Evolutionary conservation across 2,329 filamentous ascomycete genomes (phyloP), one percentile per base, ranked within the genome.

Genomic region (Aureobasidium musti): DNA sequence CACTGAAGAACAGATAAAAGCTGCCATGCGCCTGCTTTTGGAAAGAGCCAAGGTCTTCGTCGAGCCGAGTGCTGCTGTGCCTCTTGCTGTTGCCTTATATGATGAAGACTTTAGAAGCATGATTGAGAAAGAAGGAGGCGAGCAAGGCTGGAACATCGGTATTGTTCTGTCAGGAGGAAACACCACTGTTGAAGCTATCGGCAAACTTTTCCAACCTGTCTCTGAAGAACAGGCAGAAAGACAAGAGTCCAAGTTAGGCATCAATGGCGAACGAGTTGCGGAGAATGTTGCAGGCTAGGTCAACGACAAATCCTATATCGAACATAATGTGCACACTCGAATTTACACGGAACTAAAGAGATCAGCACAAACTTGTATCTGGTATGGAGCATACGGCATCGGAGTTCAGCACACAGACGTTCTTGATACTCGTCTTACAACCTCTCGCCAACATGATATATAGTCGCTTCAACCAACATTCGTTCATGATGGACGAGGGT

Each of bases 41-140:
- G 94, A 98, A 84, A 81, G 93, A 67, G 87, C 95, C 83, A 97
- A 98, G 85, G 80, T 96, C 54, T 87, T 97, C 26, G 87, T 97
- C 14, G 94, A 98, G 82, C 94, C 94, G 26, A 93, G 89, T 77
- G 87, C 90, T 0, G 92, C 89, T 2, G 93, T 97, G n/a, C 86
- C 87, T 1, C 77, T 98, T 68, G 95, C 94, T 0, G 90, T 91
- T 8, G 89, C 88, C 63, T 79, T 98, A 71, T 97, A 87, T 70
- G 90, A 97, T 75, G 91, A 96, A 78, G 91, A 92, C 4, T 97
- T 97, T 69, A 81, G 91, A 67, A 76, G 74, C 14, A 77, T 89
- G 77, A 89, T 93, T 11, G 87, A 91, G 79, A 77, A 73, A 68
- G 90, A 93, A 77, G 90, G 82, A 0, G 90, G 91, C 0, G 82